A percentile compares a stretch with the other conserved stretches of the same genome.
Conservation (phyloP, 164 flowering plant species). For the Chimonanthus praecox region DNA sequence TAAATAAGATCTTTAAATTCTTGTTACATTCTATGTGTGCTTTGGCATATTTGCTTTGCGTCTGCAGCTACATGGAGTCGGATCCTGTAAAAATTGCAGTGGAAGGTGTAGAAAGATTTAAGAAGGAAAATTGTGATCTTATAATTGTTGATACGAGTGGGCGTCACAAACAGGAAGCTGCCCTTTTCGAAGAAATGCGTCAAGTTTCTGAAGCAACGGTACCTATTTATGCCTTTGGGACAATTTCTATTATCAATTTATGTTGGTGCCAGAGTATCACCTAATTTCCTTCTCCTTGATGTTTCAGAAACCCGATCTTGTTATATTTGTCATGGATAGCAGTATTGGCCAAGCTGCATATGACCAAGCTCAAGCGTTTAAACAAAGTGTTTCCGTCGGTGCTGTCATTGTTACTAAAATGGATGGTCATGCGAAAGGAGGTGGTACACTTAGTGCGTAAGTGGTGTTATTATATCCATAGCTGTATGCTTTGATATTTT, state of each 20-base stretch:
- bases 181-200: constrained; percentile 99
- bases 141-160: constrained; percentile 98
- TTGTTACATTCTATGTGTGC: not conserved
- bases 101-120: constrained; percentile 93
- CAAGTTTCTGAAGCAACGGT: constrained; percentile 98
- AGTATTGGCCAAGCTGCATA: constrained; percentile 99
- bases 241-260: not conserved
- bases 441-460: constrained; percentile 41
- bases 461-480: constrained; percentile 5
- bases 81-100: constrained; percentile 95
- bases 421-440: constrained; percentile 41
- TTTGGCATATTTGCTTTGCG: constrained; percentile 10
- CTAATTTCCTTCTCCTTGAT: not conserved
- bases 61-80: constrained; percentile 83
- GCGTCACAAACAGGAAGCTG: constrained; percentile 96
- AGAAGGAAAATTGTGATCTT: constrained; percentile 94
- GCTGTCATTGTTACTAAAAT: constrained; percentile 70
- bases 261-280: not conserved
- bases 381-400: constrained; percentile 95
- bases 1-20: not conserved
- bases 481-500: not conserved
- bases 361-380: constrained; percentile 98
- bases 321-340: constrained; percentile 97
- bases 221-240: constrained; percentile 7
- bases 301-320: constrained; percentile 95